phyloP scores from a whole-genome alignment of 805 yeast species.

The Kodamaea kaohsiungensis region DNA sequence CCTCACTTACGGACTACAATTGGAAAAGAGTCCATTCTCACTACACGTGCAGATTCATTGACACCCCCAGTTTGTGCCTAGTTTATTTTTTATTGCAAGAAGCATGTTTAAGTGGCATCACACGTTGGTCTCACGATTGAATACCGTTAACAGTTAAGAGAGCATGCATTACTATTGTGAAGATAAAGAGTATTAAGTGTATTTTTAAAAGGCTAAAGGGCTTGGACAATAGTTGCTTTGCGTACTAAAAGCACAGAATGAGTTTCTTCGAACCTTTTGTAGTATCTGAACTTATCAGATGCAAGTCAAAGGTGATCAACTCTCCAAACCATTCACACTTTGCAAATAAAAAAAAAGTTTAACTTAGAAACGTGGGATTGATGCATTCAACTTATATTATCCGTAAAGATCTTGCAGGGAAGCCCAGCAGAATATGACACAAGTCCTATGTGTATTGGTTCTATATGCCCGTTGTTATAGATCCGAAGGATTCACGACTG shows the following conservation, averaged over 20 bases:
- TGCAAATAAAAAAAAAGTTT: too few relatives aligned
- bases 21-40: background rate
- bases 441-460: too few relatives aligned
- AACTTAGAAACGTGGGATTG: too few relatives aligned
- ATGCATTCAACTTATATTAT: too few relatives aligned
- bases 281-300: too few relatives aligned
- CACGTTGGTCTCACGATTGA: background rate
- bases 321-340: too few relatives aligned
- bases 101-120: background rate
- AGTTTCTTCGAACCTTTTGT: too few relatives aligned
- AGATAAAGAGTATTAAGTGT: background rate
- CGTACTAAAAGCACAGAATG: too few relatives aligned
- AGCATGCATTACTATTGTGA: background rate
- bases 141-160: background rate
- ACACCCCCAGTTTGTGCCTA: background rate
- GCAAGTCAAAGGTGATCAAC: too few relatives aligned
- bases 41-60: background rate
- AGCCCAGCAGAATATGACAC: too few relatives aligned
- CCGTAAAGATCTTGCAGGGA: too few relatives aligned
- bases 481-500: background rate
- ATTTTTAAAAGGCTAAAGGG: background rate
- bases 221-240: background rate
- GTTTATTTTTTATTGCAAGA: background rate
- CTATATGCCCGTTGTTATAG: too few relatives aligned
- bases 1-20: background rate